These are phyloP conservation scores for Actinomortierella ambigua DNA, from an alignment of 371 early-diverging fungal species.

Conservation along the genomic window DNA sequence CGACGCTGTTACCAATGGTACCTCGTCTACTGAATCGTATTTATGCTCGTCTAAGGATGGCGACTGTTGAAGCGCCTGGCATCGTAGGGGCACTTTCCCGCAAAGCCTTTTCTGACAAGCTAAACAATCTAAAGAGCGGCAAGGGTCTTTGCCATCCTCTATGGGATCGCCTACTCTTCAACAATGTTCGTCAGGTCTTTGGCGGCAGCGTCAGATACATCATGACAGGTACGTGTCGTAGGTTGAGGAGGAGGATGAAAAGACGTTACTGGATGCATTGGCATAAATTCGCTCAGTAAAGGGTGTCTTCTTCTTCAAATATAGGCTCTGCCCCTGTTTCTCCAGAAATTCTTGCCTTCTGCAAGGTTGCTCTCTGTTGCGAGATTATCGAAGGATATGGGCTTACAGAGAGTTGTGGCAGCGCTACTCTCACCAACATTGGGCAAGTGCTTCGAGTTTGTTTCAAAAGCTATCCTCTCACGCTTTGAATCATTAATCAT, in stretches of 20 bases:
- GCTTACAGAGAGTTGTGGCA: conserved; percentile 82
- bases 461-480: no score
- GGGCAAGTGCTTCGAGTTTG: neutral
- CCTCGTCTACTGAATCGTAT: conserved; percentile 92
- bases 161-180: conserved; percentile 93
- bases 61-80: conserved; percentile 68
- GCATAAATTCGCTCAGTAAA: no score
- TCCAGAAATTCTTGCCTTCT: conserved; percentile 82
- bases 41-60: conserved; percentile 76
- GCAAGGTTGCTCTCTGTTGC: conserved; percentile 80
- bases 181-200: conserved; percentile 80
- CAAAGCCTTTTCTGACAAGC: conserved; percentile 63
- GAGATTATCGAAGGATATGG: conserved; percentile 86
- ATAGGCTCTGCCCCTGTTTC: conserved; percentile 94
- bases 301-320: no score
- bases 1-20: conserved; percentile 87
- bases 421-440: conserved; percentile 50
- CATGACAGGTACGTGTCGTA: conserved; percentile 56
- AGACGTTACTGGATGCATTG: no score
- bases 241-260: no score
- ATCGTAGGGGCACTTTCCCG: conserved; percentile 68
- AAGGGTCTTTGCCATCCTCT: conserved; percentile 71
- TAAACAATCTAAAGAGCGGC: conserved; percentile 61
- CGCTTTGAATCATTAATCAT: no score
- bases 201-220: conserved; percentile 90